These are phyloP conservation scores for Solanum ahanhuiri DNA, from an alignment of 257 asterid species.

Conservation along the genomic window DNA sequence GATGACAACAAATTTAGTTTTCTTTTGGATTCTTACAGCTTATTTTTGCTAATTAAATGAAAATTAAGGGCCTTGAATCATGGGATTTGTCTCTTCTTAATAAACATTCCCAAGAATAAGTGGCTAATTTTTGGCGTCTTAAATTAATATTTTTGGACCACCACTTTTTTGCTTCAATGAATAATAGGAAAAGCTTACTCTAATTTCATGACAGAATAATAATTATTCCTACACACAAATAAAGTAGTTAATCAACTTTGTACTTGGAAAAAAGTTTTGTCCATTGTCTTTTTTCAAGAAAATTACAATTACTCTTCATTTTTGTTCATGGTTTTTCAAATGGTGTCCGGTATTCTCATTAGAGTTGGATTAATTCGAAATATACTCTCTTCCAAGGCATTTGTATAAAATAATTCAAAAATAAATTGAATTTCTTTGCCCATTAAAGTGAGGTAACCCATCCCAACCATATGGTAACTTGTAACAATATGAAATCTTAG, in stretches of 20 bases:
- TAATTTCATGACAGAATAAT: not conserved
- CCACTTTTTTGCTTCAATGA: not conserved
- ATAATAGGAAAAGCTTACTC: not conserved
- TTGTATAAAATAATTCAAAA: too few relatives aligned
- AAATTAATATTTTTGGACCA: not conserved
- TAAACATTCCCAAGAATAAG: not conserved
- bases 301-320: not conserved
- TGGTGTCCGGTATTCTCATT: rapidly evolving
- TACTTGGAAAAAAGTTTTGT: not conserved
- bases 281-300: not conserved
- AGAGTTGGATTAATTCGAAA: too few relatives aligned
- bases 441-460: not conserved
- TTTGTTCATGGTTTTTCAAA: not conserved
- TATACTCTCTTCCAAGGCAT: not conserved
- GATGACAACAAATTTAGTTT: not conserved
- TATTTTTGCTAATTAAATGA: not conserved
- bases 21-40: not conserved
- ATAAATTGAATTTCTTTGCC: not conserved
- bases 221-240: not conserved
- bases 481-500: not conserved
- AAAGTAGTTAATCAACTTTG: not conserved
- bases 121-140: not conserved
- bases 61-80: not conserved
- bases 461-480: not conserved
- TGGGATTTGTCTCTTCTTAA: not conserved